Evolutionary conservation across 2,329 filamentous ascomycete genomes (phyloP).

Genomic region (Talaromyces rugulosus): DNA sequence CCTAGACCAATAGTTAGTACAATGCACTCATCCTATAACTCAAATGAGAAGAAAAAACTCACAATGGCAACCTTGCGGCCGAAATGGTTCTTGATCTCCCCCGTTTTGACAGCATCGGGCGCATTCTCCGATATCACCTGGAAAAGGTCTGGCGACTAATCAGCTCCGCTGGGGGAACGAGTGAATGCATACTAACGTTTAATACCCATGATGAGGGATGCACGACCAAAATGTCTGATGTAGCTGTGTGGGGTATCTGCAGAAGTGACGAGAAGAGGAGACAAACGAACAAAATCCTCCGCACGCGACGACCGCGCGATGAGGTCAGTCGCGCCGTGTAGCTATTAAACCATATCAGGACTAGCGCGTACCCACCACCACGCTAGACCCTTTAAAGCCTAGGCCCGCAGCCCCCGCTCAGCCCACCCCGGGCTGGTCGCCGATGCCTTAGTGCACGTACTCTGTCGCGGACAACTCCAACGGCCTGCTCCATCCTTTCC

Average conservation of each 20-base stretch:
- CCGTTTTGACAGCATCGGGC: slow-evolving; percentile 90
- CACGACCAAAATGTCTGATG: background rate
- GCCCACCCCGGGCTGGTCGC: background rate
- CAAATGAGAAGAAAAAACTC: slow-evolving; percentile 36
- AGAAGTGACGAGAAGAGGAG: background rate
- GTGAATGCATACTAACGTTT: slow-evolving; percentile 39
- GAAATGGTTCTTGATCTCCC: slow-evolving; percentile 98
- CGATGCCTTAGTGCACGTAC: background rate
- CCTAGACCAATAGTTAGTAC: slow-evolving; percentile 35
- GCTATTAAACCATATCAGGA: slow-evolving; percentile 7
- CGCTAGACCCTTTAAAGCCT: background rate
- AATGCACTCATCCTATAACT: background rate
- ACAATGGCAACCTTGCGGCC: slow-evolving; percentile 97
- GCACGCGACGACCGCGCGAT: slow-evolving; percentile 12
- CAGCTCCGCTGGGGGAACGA: background rate
- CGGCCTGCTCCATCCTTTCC: background rate
- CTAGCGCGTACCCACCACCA: background rate
- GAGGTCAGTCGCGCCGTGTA: slow-evolving; percentile 10
- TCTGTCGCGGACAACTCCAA: background rate
- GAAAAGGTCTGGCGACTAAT: slow-evolving; percentile 56
- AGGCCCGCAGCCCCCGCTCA: background rate
- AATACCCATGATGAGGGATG: slow-evolving; percentile 43
- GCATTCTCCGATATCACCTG: slow-evolving; percentile 85
- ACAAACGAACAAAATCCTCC: background rate
- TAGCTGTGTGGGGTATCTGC: background rate